phyloP scores from a whole-genome alignment of 1,139 yeast genomes.

The Hansenula lynferdii region DNA sequence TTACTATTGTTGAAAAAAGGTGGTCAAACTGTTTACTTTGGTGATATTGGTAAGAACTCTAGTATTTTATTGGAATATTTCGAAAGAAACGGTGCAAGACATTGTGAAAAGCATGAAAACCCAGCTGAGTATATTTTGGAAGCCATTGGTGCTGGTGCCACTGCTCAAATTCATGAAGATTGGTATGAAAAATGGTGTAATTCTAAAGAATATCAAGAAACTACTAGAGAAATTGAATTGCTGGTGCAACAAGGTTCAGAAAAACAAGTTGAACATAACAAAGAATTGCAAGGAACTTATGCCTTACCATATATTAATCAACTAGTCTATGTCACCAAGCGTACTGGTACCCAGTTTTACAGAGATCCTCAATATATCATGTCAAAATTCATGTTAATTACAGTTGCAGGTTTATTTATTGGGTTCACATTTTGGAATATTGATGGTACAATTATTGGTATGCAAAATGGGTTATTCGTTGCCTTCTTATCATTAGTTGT shows the following conservation, averaged over 20 bases:
- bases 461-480: slow-evolving; percentile 18
- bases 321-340: slow-evolving; percentile 23
- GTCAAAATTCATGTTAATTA: slow-evolving; percentile 31
- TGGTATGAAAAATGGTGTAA: slow-evolving; percentile 43
- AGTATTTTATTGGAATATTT: slow-evolving; percentile 43
- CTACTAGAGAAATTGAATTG: slow-evolving; percentile 24
- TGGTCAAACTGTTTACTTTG: slow-evolving; percentile 54
- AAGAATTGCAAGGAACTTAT: slow-evolving; percentile 19
- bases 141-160: slow-evolving; percentile 59
- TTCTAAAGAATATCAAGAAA: slow-evolving; percentile 26
- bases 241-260: slow-evolving; percentile 5
- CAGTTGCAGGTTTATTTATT: slow-evolving; percentile 41
- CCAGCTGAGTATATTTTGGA: slow-evolving; percentile 61
- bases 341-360: slow-evolving; percentile 34
- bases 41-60: slow-evolving; percentile 52
- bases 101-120: slow-evolving; percentile 39
- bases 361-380: slow-evolving; percentile 35
- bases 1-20: slow-evolving; percentile 35
- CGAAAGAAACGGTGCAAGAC: slow-evolving; percentile 40
- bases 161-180: slow-evolving; percentile 35
- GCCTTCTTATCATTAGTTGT: slow-evolving; percentile 43
- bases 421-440: slow-evolving; percentile 55
- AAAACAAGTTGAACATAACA: background rate
- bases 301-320: slow-evolving; percentile 32
- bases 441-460: slow-evolving; percentile 37